These are phyloP conservation scores for Aspergillus ellipticus DNA, from an alignment of 495 filamentous ascomycete species.

Conservation along the genomic window DNA sequence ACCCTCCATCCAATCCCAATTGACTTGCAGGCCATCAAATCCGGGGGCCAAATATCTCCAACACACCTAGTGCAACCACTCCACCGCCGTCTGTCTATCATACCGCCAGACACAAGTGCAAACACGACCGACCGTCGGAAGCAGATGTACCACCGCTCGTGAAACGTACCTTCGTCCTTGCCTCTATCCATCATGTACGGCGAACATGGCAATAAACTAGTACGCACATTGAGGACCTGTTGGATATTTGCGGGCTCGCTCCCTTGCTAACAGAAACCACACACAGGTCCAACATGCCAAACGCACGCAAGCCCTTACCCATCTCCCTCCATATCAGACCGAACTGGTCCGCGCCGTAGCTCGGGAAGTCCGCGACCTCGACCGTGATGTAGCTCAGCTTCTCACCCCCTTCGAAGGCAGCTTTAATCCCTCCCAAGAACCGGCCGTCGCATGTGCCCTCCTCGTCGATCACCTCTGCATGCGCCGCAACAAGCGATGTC, in stretches of 20 bases:
- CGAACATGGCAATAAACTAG: conserved; percentile 82
- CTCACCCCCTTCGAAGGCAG: conserved; percentile 76
- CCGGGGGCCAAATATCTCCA: too few species aligned
- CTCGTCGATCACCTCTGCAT: conserved; percentile 93
- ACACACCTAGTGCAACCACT: too few species aligned
- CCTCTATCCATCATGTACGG: conserved; percentile 67
- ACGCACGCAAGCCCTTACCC: conserved; percentile 80
- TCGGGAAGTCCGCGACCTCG: conserved; percentile 89
- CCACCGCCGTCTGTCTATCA: too few species aligned
- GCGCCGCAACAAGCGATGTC: conserved; percentile 92
- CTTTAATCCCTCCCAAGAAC: conserved; percentile 83
- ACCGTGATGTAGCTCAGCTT: conserved; percentile 79
- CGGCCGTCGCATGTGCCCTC: conserved; percentile 78
- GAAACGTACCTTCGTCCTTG: too few species aligned
- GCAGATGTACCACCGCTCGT: too few species aligned
- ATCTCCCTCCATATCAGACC: conserved; percentile 90
- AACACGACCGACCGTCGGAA: too few species aligned
- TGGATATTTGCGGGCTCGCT: not conserved
- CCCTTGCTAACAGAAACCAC: conserved; percentile 2
- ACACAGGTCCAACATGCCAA: conserved; percentile 92
- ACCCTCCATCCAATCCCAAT: not conserved
- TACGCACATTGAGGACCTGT: conserved; percentile 29
- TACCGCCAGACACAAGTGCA: too few species aligned
- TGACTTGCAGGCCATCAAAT: not conserved
- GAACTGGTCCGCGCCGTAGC: conserved; percentile 85